Evolutionary conservation across 2,329 filamentous ascomycete species (phyloP), one percentile per base, ranked within the genome.

Genomic region (Pseudonectria buxi): DNA sequence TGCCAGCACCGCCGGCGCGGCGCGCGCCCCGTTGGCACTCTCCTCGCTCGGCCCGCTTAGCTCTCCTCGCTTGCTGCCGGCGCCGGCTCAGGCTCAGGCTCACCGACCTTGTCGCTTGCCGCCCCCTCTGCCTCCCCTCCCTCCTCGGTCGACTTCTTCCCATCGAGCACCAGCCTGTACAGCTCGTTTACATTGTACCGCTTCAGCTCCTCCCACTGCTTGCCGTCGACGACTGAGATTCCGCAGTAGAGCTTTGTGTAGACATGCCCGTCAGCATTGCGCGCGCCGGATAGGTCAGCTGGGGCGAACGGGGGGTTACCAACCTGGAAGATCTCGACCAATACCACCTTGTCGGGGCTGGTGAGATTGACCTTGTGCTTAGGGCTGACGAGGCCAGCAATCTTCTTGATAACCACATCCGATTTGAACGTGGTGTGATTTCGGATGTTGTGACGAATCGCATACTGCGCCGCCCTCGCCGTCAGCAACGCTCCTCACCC

Each of bases 251-350:
- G 80, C 83, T 89, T 22, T 22, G 18, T 22, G 9, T 22, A 22
- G 5, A 35, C n/a, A 41, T 35, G 37, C 46, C 38, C 45, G 46
- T 53, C 37, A 53, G 50, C 35, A 36, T 30, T 33, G 32, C 43
- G 32, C 28, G 33, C 33, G 22, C 7, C 32, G 28, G 33, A 51
- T 42, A 47, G 41, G 47, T 36, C 37, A 32, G 47, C 24, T 42
- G 33, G 43, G 35, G 38, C 37, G 40, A 47, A 6, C 9, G 34
- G 36, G 37, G 30, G 27, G 14, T 35, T 39, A 31, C 59, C 45
- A 71, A 86, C 85, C 74, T 87, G 79, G 58, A 83, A 90, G 37
- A 92, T 73, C 51, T 92, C 85, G 37, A 92, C 77, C 42, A 90
- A 63, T 47, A 92, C 81, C 24, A 89, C 76, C 54, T 86, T 77